These are phyloP conservation scores for Arthroderma sp. DNA, from an alignment of 2,329 filamentous ascomycete genomes.

Conservation along the genomic window DNA sequence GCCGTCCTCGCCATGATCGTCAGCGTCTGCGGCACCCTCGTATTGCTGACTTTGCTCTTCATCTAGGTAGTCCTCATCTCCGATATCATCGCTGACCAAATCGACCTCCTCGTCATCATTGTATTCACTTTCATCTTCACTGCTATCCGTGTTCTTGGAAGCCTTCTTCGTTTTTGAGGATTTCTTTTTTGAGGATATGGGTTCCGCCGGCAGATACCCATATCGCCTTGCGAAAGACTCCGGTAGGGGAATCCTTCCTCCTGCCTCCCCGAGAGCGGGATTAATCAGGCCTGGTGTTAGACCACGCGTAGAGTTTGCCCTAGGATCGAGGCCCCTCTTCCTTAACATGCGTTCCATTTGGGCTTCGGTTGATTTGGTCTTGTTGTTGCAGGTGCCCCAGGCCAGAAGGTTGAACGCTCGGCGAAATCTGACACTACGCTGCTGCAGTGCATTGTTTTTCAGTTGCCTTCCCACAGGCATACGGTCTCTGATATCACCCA, in stretches of 20 bases:
- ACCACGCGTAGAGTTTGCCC: conserved; percentile 11
- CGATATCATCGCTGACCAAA: neutral
- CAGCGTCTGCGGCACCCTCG: no score
- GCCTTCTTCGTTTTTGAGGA: no score
- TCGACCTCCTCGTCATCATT: neutral
- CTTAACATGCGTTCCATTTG: conserved; percentile 2
- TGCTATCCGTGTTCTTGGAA: neutral
- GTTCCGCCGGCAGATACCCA: no score
- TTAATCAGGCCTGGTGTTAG: conserved; percentile 12
- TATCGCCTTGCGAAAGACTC: neutral
- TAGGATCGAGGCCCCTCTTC: conserved; percentile 4
- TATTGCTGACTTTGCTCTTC: neutral
- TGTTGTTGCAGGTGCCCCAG: conserved; percentile 17
- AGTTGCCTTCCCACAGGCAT: conserved; percentile 15
- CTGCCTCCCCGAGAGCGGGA: conserved; percentile 4
- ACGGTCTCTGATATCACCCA: conserved; percentile 17
- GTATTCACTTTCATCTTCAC: neutral
- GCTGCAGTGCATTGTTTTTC: conserved; percentile 17
- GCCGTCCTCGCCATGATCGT: conserved; percentile 1
- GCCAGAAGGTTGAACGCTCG: conserved; percentile 15
- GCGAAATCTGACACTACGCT: conserved; percentile 17
- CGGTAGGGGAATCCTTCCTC: conserved; percentile 9
- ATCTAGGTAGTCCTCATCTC: neutral
- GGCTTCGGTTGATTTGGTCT: conserved; percentile 10
- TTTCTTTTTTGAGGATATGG: no score